Conservation (phyloP, 345 rosid species). For the Carallia brachiata region DNA sequence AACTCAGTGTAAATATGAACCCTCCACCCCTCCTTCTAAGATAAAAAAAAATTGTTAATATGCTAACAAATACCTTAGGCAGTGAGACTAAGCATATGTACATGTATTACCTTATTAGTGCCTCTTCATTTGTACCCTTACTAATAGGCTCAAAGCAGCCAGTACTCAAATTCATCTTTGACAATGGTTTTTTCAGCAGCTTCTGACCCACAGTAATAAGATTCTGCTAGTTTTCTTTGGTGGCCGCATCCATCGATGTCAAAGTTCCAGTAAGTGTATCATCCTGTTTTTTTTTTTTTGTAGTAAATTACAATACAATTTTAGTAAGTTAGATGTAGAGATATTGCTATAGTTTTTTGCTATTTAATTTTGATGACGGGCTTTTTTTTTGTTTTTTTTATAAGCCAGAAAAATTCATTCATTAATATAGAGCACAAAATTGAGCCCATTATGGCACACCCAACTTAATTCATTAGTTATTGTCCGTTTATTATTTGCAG, state of each 20-base stretch:
- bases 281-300: constrained; percentile 44
- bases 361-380: too few relatives aligned
- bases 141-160: constrained; percentile 39
- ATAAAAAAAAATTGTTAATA: too few relatives aligned
- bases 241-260: constrained; percentile 60
- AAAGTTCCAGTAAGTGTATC: constrained; percentile 52
- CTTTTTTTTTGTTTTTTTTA: too few relatives aligned
- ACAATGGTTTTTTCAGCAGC: constrained; percentile 48
- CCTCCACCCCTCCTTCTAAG: too few relatives aligned
- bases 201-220: constrained; percentile 47
- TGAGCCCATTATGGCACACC: too few relatives aligned
- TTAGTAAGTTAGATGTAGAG: too few relatives aligned
- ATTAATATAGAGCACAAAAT: too few relatives aligned
- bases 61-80: too few relatives aligned
- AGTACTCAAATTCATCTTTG: constrained; percentile 45
- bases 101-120: constrained; percentile 40
- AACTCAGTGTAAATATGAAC: too few relatives aligned
- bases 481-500: background rate
- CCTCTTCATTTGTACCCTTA: constrained; percentile 47
- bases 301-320: background rate
- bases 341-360: too few relatives aligned
- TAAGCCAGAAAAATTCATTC: too few relatives aligned
- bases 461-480: background rate
- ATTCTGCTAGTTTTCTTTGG: constrained; percentile 41
- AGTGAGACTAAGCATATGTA: too few relatives aligned